Percentiles rank a stretch among this genome's conserved stretches.
Conservation (phyloP, 257 asterid species). For the Penstemon newberryi region DNA sequence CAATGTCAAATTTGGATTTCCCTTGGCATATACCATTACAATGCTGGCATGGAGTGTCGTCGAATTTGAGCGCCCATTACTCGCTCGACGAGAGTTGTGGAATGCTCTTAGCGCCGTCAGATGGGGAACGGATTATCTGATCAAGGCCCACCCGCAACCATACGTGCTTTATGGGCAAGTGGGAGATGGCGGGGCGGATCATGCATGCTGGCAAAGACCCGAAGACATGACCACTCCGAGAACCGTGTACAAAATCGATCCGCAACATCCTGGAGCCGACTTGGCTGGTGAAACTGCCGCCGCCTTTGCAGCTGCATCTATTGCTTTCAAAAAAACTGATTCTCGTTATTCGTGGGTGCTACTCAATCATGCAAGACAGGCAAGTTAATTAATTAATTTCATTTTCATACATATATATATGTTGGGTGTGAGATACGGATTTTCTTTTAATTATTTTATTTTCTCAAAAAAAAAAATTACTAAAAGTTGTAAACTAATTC, state of each 20-base stretch:
- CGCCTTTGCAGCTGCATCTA: slow-evolving; percentile 37
- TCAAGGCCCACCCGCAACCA: slow-evolving; percentile 36
- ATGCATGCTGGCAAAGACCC: slow-evolving; percentile 38
- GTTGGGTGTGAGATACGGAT: background rate
- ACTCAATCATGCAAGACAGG: slow-evolving; percentile 12
- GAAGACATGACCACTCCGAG: slow-evolving; percentile 35
- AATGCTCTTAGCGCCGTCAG: slow-evolving; percentile 34
- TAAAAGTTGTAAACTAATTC: no score
- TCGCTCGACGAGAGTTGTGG: slow-evolving; percentile 24
- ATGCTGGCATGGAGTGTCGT: slow-evolving; percentile 50
- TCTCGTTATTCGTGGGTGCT: slow-evolving; percentile 15
- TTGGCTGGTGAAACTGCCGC: slow-evolving; percentile 38
- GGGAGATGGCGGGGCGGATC: slow-evolving; percentile 34
- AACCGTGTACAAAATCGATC: slow-evolving; percentile 30
- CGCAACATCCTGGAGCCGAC: slow-evolving; percentile 34
- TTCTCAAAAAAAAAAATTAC: background rate
- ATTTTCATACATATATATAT: background rate
- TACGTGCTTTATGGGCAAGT: slow-evolving; percentile 34
- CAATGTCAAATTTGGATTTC: slow-evolving; percentile 46
- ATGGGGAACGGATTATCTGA: slow-evolving; percentile 52
- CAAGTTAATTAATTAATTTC: background rate
- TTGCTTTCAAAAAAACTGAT: slow-evolving; percentile 15
- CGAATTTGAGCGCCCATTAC: slow-evolving; percentile 31
- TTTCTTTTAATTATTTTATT: background rate
- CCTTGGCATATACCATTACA: slow-evolving; percentile 50